These are phyloP conservation scores for Cyclotella atomus DNA, from an alignment of 108 stramenopile species.

Conservation along the genomic window DNA sequence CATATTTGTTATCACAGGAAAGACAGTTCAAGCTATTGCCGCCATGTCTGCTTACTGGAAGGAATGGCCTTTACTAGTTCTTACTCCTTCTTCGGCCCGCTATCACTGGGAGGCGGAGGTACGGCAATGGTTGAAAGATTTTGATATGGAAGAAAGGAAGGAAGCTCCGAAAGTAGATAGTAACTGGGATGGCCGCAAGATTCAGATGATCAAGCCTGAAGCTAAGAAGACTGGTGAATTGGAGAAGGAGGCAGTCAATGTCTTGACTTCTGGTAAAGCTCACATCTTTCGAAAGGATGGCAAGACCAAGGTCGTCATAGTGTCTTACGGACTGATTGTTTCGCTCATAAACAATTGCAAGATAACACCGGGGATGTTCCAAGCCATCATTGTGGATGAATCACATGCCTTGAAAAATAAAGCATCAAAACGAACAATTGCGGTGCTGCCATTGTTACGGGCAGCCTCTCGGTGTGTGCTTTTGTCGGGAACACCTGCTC, in stretches of 20 bases:
- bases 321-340: conserved; percentile 83
- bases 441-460: conserved; percentile 80
- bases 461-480: conserved; percentile 80
- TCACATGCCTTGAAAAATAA: conserved; percentile 95
- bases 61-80: conserved; percentile 94
- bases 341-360: conserved; percentile 54
- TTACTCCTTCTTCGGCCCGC: conserved; percentile 89
- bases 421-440: conserved; percentile 78
- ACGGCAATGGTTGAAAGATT: conserved; percentile 77
- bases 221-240: conserved; percentile 23
- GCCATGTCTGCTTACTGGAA: conserved; percentile 74
- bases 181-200: background rate
- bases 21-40: conserved; percentile 93
- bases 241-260: conserved; percentile 66
- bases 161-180: background rate
- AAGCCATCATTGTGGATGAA: conserved; percentile 94
- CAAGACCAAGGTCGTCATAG: conserved; percentile 74
- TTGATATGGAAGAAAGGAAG: conserved; percentile 5
- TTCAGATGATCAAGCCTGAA: no score
- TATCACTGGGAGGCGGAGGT: conserved; percentile 97
- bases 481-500: conserved; percentile 95
- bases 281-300: conserved; percentile 48
- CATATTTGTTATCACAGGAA: conserved; percentile 50
- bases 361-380: conserved; percentile 73
- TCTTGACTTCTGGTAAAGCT: conserved; percentile 72